Evolutionary conservation across 2,329 filamentous ascomycete species (phyloP).

Genomic region (Zymoseptoria tritici): DNA sequence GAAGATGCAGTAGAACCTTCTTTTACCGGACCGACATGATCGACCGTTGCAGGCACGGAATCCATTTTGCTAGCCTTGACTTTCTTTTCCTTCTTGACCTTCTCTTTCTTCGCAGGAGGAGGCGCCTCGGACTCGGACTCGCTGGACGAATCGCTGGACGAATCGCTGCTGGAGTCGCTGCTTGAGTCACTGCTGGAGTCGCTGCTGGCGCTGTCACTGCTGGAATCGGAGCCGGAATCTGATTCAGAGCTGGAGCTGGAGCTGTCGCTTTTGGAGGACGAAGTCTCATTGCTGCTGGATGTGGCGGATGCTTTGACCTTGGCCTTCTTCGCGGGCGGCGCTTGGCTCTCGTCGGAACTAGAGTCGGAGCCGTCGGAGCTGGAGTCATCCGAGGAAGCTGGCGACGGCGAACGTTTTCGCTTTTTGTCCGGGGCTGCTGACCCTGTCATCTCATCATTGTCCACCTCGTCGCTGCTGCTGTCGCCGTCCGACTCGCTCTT

Average conservation of each 20-base stretch:
- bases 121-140: constrained; percentile 16
- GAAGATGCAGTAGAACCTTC: constrained; percentile 26
- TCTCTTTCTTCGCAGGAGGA: constrained; percentile 15
- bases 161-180: constrained; percentile 10
- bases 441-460: not conserved
- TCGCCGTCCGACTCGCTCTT: constrained; percentile 8
- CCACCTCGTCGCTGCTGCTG: constrained; percentile 4
- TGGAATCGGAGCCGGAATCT: constrained; percentile 31
- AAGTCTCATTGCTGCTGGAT: constrained; percentile 15
- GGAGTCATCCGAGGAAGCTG: constrained; percentile 11
- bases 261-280: constrained; percentile 20
- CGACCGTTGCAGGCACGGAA: constrained; percentile 11
- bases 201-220: constrained; percentile 11
- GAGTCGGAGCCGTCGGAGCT: constrained; percentile 16
- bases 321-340: constrained; percentile 26
- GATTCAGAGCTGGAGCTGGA: constrained; percentile 17
- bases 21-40: not conserved
- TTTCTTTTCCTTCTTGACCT: constrained; percentile 18
- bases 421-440: constrained; percentile 7
- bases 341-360: constrained; percentile 22
- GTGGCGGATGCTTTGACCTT: constrained; percentile 17
- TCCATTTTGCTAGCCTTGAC: constrained; percentile 27
- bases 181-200: constrained; percentile 10
- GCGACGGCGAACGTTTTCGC: constrained; percentile 16
- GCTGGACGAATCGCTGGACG: constrained; percentile 36